phyloP scores from a whole-genome alignment of 768 basidiomycete genomes.

The Russula sp. region DNA sequence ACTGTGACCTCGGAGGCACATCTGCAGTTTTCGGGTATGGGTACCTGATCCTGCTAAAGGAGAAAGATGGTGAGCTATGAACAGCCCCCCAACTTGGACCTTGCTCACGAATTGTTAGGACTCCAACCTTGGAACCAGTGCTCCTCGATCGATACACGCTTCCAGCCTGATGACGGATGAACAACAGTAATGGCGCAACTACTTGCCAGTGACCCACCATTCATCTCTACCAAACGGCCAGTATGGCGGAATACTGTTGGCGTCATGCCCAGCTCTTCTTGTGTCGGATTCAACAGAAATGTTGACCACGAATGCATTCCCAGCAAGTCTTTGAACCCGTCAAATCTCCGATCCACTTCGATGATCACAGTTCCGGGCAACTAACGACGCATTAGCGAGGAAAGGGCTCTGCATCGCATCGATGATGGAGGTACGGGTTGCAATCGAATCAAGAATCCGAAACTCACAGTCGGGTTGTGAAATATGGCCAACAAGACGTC shows the following conservation, averaged over 20 bases:
- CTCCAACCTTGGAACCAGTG: slow-evolving; percentile 34
- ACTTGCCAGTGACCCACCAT: slow-evolving; percentile 34
- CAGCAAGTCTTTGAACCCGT: slow-evolving; percentile 33
- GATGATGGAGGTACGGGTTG: too few relatives aligned
- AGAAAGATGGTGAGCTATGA: not conserved
- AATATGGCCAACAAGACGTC: slow-evolving; percentile 37
- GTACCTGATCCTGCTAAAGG: slow-evolving; percentile 28
- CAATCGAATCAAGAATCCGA: slow-evolving; percentile 25
- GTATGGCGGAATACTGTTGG: slow-evolving; percentile 36
- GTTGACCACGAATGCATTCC: slow-evolving; percentile 42
- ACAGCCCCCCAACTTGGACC: not conserved
- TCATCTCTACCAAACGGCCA: slow-evolving; percentile 38
- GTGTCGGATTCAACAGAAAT: slow-evolving; percentile 32
- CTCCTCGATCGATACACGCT: slow-evolving; percentile 38
- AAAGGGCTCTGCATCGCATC: too few relatives aligned
- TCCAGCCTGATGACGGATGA: slow-evolving; percentile 38
- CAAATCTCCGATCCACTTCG: slow-evolving; percentile 34
- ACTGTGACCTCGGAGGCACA: slow-evolving; percentile 34
- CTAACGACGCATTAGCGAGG: slow-evolving; percentile 8
- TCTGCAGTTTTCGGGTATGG: slow-evolving; percentile 38
- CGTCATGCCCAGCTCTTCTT: slow-evolving; percentile 29
- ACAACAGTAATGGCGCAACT: too few relatives aligned
- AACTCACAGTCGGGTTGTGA: slow-evolving; percentile 41
- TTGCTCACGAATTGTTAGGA: not conserved
- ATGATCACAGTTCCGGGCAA: slow-evolving; percentile 41